Percentiles rank a stretch among this genome's conserved stretches.
Evolutionary conservation across 2,329 filamentous ascomycete species (phyloP).

Genomic region (Fusarium pseudocircinatum): DNA sequence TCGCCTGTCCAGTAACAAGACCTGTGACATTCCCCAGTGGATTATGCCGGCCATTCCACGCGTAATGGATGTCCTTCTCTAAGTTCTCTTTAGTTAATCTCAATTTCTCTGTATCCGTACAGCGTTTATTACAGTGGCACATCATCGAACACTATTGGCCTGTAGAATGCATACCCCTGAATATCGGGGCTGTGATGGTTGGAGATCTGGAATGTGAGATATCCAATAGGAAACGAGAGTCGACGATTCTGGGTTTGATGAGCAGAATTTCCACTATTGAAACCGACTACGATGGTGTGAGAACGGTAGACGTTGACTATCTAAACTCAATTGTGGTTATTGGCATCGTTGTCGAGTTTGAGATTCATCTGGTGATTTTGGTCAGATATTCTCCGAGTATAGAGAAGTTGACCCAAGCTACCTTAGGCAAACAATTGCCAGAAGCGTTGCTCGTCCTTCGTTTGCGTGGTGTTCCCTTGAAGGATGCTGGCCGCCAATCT

Average conservation of each 20-base stretch:
- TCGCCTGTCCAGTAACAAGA: slow-evolving; percentile 18
- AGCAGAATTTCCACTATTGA: background rate
- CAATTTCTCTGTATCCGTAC: slow-evolving; percentile 12
- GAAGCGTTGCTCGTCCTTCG: background rate
- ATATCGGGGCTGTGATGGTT: slow-evolving; percentile 30
- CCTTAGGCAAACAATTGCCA: background rate
- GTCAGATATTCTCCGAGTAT: background rate
- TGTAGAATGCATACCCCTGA: slow-evolving; percentile 25
- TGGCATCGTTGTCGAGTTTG: slow-evolving; percentile 1
- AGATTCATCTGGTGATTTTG: background rate
- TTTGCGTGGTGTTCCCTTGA: background rate
- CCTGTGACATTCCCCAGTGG: slow-evolving; percentile 2
- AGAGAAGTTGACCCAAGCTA: background rate
- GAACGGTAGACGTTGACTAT: background rate
- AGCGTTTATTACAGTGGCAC: background rate
- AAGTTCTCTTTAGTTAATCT: background rate
- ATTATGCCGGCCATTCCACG: slow-evolving; percentile 3
- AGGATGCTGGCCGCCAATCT: background rate
- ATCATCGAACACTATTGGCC: slow-evolving; percentile 12
- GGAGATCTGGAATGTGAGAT: slow-evolving; percentile 25
- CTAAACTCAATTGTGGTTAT: slow-evolving; percentile 22
- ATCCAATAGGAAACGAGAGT: slow-evolving; percentile 17
- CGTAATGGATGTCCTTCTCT: slow-evolving; percentile 8
- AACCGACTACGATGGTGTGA: background rate
- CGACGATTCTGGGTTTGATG: slow-evolving; percentile 2